Evolutionary conservation across 1,284 basidiomycete genomes (phyloP), one percentile per base, ranked within the genome.

Genomic region (Cryptococcus wingfieldii): DNA sequence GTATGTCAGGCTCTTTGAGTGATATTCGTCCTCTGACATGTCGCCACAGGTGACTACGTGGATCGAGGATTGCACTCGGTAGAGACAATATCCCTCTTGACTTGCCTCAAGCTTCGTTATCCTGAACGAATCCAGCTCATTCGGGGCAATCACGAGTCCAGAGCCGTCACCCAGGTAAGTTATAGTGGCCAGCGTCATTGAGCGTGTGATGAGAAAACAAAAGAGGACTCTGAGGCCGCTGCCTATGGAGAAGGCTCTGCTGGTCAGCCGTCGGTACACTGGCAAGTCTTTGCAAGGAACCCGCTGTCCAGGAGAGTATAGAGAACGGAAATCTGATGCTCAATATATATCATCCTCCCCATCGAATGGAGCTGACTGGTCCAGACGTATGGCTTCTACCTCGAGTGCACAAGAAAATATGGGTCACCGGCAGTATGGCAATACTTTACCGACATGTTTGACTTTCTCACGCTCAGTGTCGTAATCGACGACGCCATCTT

Each of bases 361-460:
- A 10, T 34, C 5, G n/a, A 50, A 23, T 39, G 18, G 9, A 10
- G 47, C 51, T 57, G 34, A 39, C 38, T 13, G n/a, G 12, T 7
- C 0, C 77, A 98, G 92, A 96, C 93, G 18, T 99, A 98, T 73
- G 96, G 96, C 14, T 99, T 99, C 80, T 99, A 99, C 78, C 89
- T 92, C 37, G 96, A 99, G 82, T 98, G 96, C 71, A 86, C 93
- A 43, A 84, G 95, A 50, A 99, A 99, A 79, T 99, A 99, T 71
- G 95, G 94, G 56, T 88, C 89, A 3, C 86, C 93, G 27, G 89
- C 90, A 66, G 95, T 98, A 41, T 99, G 96, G 96, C 94, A 91
- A 39, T 98, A 98, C 77, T 98, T 98, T 72, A 98, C 96, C 59
- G 96, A 99, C 80, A 98, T 99, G 96, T 99, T 99, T 77, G 96